Conservation (phyloP, 192 early-diverging fungal species). For the Rhizophagus sp. region DNA sequence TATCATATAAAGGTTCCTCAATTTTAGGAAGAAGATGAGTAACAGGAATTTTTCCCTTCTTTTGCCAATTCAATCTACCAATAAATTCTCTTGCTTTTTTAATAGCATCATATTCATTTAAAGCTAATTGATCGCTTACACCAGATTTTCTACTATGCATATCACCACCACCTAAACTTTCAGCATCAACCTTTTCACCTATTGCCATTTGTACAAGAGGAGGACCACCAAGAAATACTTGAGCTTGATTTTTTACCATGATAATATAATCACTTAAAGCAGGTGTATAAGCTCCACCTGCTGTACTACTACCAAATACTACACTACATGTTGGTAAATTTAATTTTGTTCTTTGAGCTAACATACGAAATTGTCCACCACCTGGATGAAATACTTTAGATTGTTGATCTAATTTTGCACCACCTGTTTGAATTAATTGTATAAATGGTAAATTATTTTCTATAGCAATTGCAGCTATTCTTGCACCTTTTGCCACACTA, state of each 20-base stretch:
- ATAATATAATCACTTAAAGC: constrained; percentile 68
- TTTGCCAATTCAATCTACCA: constrained; percentile 56
- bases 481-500: constrained; percentile 53
- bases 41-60: constrained; percentile 48
- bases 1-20: constrained; percentile 60
- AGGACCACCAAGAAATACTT: constrained; percentile 69
- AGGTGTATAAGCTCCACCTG: constrained; percentile 66
- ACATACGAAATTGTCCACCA: constrained; percentile 61
- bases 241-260: constrained; percentile 69
- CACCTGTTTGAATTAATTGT: constrained; percentile 60
- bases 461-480: constrained; percentile 54
- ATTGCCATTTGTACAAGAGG: constrained; percentile 71
- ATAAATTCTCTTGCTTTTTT: constrained; percentile 66
- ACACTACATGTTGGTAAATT: constrained; percentile 61
- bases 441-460: constrained; percentile 62
- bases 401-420: constrained; percentile 67
- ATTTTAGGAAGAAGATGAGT: constrained; percentile 48
- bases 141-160: constrained; percentile 71
- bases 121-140: constrained; percentile 62
- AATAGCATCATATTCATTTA: constrained; percentile 63
- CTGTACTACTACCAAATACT: constrained; percentile 69
- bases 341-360: constrained; percentile 59
- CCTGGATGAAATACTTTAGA: constrained; percentile 66
- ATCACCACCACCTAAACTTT: constrained; percentile 66
- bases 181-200: constrained; percentile 64